Evolutionary conservation across 1,139 yeast genomes (phyloP).

Genomic region (Yamadazyma friedrichii): DNA sequence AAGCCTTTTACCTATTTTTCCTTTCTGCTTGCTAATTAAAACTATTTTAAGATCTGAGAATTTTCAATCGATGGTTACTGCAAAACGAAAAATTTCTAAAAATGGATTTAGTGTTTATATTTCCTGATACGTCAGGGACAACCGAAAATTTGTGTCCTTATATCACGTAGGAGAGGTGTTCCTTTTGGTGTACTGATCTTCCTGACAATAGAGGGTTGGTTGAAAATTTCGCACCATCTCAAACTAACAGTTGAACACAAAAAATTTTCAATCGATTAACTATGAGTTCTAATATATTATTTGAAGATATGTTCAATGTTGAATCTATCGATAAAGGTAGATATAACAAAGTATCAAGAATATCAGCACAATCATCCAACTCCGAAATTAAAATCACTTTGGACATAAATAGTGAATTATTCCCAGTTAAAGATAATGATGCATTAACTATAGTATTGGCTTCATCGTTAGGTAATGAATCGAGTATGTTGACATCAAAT

Average conservation of each 20-base stretch:
- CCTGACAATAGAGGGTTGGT: neutral
- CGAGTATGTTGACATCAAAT: conserved; percentile 54
- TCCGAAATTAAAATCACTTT: conserved; percentile 83
- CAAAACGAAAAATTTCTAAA: conserved; percentile 1
- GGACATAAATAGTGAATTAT: conserved; percentile 90
- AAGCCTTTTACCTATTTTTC: neutral
- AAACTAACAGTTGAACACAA: neutral
- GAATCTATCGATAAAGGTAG: conserved; percentile 85
- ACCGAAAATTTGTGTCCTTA: no score
- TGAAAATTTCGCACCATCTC: conserved; percentile 5
- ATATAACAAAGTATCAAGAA: conserved; percentile 89
- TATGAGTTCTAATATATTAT: conserved; percentile 54
- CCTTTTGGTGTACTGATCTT: neutral
- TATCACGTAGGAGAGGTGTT: no score
- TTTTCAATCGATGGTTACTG: no score
- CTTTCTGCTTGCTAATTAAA: neutral
- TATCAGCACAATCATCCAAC: conserved; percentile 85
- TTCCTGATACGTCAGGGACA: neutral
- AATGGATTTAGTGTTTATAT: conserved; percentile 1
- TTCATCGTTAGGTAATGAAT: conserved; percentile 65
- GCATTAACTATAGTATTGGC: conserved; percentile 89
- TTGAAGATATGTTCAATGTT: conserved; percentile 90
- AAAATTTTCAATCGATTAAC: conserved; percentile 1
- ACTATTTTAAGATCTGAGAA: neutral
- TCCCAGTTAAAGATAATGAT: conserved; percentile 78